phyloP scores from a whole-genome alignment of 768 basidiomycete species.

The Auricularia sp. region DNA sequence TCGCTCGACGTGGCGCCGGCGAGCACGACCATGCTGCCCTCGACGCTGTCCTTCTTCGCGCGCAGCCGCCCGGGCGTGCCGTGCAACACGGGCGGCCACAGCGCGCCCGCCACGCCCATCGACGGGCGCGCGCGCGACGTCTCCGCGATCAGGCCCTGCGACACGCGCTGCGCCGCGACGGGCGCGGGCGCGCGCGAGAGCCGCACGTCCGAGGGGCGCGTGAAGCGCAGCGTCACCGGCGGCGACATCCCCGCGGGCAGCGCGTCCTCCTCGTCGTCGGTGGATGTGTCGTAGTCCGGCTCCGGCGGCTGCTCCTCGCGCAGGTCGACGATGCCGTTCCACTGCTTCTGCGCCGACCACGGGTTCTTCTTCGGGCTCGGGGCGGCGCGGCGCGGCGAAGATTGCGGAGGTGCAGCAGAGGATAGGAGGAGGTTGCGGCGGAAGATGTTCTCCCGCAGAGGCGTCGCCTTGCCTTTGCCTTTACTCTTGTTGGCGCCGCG shows the following conservation, averaged over 20 bases:
- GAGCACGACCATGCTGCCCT: not conserved
- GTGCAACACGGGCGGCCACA: not conserved
- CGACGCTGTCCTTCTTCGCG: not conserved
- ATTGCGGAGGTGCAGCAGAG: constrained; percentile 30
- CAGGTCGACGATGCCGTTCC: constrained; percentile 70
- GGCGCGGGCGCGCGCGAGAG: constrained; percentile 58
- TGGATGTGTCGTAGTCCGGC: constrained; percentile 42
- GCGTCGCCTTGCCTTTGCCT: constrained; percentile 30
- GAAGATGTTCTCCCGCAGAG: constrained; percentile 40
- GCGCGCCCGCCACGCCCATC: not conserved
- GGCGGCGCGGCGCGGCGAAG: constrained; percentile 43
- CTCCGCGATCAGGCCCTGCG: constrained; percentile 50
- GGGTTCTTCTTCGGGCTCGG: constrained; percentile 40
- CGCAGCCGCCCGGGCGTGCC: not conserved
- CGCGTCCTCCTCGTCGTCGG: constrained; percentile 22
- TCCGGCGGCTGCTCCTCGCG: constrained; percentile 24
- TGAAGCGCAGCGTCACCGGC: constrained; percentile 44
- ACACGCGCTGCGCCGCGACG: constrained; percentile 61
- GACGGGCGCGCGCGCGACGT: constrained; percentile 23
- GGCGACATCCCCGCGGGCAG: constrained; percentile 35
- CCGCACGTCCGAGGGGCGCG: constrained; percentile 27
- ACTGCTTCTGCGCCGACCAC: constrained; percentile 48
- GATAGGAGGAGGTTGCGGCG: constrained; percentile 37
- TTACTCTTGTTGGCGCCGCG: constrained; percentile 33
- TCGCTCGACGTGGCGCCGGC: not conserved